Conservation (phyloP, 805 yeast species). For the Candida golubevii region DNA sequence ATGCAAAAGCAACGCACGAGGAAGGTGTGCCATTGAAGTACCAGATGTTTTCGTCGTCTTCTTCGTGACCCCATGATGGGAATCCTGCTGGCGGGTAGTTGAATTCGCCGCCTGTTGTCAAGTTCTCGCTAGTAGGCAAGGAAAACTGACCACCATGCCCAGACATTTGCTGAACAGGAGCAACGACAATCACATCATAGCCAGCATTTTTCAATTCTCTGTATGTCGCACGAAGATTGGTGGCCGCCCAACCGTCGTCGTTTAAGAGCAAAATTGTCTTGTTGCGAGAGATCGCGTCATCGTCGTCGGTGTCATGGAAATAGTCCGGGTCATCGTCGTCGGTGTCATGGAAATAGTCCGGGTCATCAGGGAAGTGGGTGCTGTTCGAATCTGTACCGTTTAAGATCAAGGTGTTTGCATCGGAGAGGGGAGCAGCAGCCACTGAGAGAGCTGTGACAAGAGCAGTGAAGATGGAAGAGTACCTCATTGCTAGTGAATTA, state of each 20-base stretch:
- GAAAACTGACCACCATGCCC: slow-evolving; percentile 42
- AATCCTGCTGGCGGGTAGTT: slow-evolving; percentile 44
- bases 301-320: no score
- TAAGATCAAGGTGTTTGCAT: slow-evolving; percentile 44
- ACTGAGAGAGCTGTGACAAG: slow-evolving; percentile 17
- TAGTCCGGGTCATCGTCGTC: no score
- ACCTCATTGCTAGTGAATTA: slow-evolving; percentile 2
- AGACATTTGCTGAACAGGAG: slow-evolving; percentile 20
- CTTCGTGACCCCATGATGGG: slow-evolving; percentile 55
- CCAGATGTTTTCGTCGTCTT: slow-evolving; percentile 29
- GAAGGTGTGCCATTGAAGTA: slow-evolving; percentile 28
- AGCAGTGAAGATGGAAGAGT: slow-evolving; percentile 10
- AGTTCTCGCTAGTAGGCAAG: slow-evolving; percentile 35
- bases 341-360: no score
- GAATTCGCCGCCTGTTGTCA: slow-evolving; percentile 46
- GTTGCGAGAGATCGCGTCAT: slow-evolving; percentile 4
- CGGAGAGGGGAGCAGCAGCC: slow-evolving; percentile 22
- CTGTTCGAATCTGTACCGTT: slow-evolving; percentile 58
- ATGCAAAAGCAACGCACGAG: slow-evolving; percentile 25
- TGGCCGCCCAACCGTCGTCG: slow-evolving; percentile 55
- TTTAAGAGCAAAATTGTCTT: slow-evolving; percentile 48
- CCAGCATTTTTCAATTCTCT: slow-evolving; percentile 29
- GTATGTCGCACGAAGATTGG: slow-evolving; percentile 55
- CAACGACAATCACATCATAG: slow-evolving; percentile 18
- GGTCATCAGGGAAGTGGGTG: slow-evolving; percentile 45